Evolutionary conservation across 352 stramenopile species (phyloP), one percentile per base, ranked within the genome.

Genomic region (Pythium folliculosum): DNA sequence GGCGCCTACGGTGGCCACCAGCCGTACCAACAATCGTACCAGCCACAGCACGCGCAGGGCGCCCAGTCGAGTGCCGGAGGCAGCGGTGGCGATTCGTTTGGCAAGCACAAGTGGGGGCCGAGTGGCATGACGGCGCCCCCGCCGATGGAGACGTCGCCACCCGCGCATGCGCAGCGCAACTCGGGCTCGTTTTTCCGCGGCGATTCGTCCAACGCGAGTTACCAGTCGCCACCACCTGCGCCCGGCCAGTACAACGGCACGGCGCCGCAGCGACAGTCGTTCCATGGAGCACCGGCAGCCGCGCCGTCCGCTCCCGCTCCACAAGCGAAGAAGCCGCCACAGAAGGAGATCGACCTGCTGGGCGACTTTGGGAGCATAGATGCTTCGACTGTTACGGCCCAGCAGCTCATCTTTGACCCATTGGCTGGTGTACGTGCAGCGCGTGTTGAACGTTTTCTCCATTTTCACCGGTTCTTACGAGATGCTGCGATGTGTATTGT

Each of bases 331-430:
- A 75, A 65, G 22, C 50, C 54, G 21, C 65, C 53, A n/a, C 53
- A 80, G 47, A 77, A 91, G 52, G 83, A 93, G 58, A 90, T 95
- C 63, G 90, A 95, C 52, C 60, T 95, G 38, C 82, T 95, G 38
- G 86, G 87, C 50, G 85, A 92, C 51, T 89, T 88, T 66, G 78
- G 63, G 17, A 43, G 44, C n/a, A 13, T 69, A 1, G 80, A 86
- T 1, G 85, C 63, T 30, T 72, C 90, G 43, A 90, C 69, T 27
- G 75, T 90, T 8, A 81, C 86, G 5, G 86, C 79, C 23, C 82
- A 92, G 64, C 62, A 82, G 32, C 61, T 94, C 64, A 75, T 91
- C 10, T 94, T 94, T 56, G 86, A 94, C 67, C 86, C 84, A 12
- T 65, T 94, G 7, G 81, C 72, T 21, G 79, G 68, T 54, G 84